Conservation (phyloP, 176 grass and related monocot genomes). For the Aegilops speltoides region DNA sequence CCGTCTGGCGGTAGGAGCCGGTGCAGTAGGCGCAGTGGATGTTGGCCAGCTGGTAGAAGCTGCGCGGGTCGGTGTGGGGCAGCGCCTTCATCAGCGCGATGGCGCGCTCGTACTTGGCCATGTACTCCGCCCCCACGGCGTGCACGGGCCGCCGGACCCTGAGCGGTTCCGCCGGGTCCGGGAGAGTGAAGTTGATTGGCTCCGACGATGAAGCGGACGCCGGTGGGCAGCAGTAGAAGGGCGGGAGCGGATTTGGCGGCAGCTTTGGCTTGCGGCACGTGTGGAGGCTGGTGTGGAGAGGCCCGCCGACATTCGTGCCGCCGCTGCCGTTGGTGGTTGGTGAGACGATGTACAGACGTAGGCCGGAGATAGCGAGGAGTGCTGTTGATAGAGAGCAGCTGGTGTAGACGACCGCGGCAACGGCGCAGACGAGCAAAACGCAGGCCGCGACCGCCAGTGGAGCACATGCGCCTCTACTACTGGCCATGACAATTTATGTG, state of each 20-base stretch:
- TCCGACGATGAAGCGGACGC: not conserved
- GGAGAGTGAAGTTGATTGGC: constrained; percentile 34
- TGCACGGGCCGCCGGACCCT: constrained; percentile 35
- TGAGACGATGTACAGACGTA: not conserved
- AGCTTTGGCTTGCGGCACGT: constrained; percentile 1
- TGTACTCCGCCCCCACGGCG: constrained; percentile 22
- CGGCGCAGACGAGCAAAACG: not conserved
- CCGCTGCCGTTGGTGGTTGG: not conserved
- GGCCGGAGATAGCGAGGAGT: constrained; percentile 1
- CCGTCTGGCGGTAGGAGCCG: constrained; percentile 43
- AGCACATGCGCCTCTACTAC: not conserved
- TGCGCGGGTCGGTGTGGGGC: constrained; percentile 30
- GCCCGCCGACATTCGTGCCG: not conserved
- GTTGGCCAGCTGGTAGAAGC: constrained; percentile 59
- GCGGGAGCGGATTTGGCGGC: not conserved
- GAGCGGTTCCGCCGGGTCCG: constrained; percentile 15
- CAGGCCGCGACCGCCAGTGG: not conserved
- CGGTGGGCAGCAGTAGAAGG: constrained; percentile 32
- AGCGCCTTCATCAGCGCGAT: constrained; percentile 57
- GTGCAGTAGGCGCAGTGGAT: constrained; percentile 76
- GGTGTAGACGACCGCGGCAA: not conserved
- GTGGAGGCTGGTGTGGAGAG: constrained; percentile 20
- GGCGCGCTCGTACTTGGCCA: constrained; percentile 49
- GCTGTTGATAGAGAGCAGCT: not conserved
- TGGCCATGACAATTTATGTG: too few relatives aligned